Percentiles rank a stretch among this genome's conserved stretches.
These are phyloP conservation scores for Talaromyces sp. DNA, from an alignment of 2,329 filamentous ascomycete genomes.

Conservation along the genomic window DNA sequence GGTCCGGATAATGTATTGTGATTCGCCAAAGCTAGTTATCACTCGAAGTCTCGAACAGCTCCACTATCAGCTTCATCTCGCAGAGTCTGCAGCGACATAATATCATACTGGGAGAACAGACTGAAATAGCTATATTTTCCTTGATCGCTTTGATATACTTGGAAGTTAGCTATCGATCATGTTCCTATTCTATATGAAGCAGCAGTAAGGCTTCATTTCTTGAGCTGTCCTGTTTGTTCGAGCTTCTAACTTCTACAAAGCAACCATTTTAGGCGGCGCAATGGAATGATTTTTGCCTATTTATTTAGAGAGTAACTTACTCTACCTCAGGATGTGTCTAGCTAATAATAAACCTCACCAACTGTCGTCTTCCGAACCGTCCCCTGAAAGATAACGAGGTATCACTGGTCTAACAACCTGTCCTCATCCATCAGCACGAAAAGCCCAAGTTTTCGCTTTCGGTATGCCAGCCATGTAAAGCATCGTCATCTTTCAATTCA, in stretches of 20 bases:
- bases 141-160: background rate
- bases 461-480: background rate
- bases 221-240: background rate
- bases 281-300: background rate
- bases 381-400: background rate
- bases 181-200: too few species aligned
- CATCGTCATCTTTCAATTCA: too few species aligned
- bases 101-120: background rate
- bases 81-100: background rate
- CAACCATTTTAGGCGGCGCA: background rate
- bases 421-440: too few species aligned
- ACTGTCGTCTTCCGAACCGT: background rate
- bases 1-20: background rate
- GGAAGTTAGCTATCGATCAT: background rate
- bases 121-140: background rate
- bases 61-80: background rate
- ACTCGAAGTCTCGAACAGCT: background rate
- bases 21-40: conserved; percentile 9
- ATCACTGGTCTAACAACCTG: too few species aligned
- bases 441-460: too few species aligned
- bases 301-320: background rate
- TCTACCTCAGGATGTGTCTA: background rate
- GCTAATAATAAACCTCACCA: background rate
- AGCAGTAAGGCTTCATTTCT: background rate
- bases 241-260: background rate